Conservation (phyloP, 208 protist species). For the Kentomonas sorsogonicus region DNA sequence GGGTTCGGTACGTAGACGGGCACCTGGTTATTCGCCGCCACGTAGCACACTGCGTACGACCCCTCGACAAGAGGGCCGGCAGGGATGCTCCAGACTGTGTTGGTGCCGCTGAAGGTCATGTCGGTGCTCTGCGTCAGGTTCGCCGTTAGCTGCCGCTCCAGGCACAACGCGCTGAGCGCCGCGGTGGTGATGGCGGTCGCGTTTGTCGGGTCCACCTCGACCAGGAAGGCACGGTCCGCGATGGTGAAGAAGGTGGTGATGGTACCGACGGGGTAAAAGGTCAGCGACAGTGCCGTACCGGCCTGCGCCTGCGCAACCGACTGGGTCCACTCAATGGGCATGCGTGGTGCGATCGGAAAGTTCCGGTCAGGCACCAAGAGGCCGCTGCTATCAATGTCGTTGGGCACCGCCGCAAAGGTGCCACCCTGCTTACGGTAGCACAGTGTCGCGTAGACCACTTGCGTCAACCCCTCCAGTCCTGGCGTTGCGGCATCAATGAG, state of each 20-base stretch:
- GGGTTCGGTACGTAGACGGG: constrained; percentile 57
- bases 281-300: constrained; percentile 39
- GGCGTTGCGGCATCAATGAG: not conserved
- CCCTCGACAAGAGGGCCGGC: constrained; percentile 22
- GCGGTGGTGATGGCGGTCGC: constrained; percentile 10
- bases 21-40: constrained; percentile 33
- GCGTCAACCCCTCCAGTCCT: no score
- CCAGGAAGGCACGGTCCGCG: constrained; percentile 56
- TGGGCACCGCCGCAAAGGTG: constrained; percentile 73
- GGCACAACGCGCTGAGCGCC: constrained; percentile 2
- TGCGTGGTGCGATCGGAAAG: constrained; percentile 30
- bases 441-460: constrained; percentile 45
- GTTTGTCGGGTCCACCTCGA: constrained; percentile 16
- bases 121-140: no score
- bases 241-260: constrained; percentile 35
- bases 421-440: constrained; percentile 57
- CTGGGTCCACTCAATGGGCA: constrained; percentile 47
- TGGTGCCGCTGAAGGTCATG: constrained; percentile 26
- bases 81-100: constrained; percentile 69
- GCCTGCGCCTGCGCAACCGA: constrained; percentile 50
- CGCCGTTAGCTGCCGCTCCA: no score
- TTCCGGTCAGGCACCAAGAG: constrained; percentile 47
- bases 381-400: no score
- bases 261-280: constrained; percentile 37
- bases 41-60: constrained; percentile 81